These are phyloP conservation scores for Neurospora intermedia DNA, from an alignment of 495 filamentous ascomycete genomes.

Conservation along the genomic window DNA sequence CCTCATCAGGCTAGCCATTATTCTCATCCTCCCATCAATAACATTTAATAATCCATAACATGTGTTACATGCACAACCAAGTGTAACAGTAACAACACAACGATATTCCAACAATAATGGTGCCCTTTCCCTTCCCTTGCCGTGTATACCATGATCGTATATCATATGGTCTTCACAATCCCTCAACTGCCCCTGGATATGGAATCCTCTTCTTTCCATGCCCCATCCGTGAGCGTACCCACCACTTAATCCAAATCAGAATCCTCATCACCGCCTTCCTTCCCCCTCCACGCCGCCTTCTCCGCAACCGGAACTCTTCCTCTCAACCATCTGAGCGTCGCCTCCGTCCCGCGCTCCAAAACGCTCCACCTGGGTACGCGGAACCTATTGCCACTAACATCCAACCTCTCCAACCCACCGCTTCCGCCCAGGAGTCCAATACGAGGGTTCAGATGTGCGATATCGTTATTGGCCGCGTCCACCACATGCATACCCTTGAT, in stretches of 20 bases:
- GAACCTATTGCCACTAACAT: conserved; percentile 74
- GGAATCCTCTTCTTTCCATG: not conserved
- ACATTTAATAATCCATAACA: not conserved
- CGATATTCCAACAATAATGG: not conserved
- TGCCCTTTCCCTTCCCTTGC: not conserved
- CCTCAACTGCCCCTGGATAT: not conserved
- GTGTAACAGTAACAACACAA: not conserved
- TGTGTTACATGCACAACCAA: not conserved
- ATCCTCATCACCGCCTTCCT: conserved; percentile 23
- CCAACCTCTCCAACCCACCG: conserved; percentile 42
- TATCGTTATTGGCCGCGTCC: conserved; percentile 75
- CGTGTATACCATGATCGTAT: not conserved
- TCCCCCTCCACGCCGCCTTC: conserved; percentile 35
- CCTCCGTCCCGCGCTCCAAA: conserved; percentile 78
- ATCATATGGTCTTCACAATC: not conserved
- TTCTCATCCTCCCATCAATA: not conserved
- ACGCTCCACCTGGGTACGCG: conserved; percentile 79
- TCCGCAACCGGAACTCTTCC: conserved; percentile 65
- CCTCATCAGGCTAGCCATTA: not conserved
- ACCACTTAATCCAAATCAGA: conserved; percentile 21
- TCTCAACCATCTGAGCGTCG: conserved; percentile 72
- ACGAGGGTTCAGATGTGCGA: conserved; percentile 62
- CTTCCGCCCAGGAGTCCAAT: conserved; percentile 60
- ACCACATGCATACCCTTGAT: conserved; percentile 65
- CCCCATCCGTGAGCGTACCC: not conserved